Conservation (phyloP, 148 eudicot species). For the Dianthus caryophyllus region DNA sequence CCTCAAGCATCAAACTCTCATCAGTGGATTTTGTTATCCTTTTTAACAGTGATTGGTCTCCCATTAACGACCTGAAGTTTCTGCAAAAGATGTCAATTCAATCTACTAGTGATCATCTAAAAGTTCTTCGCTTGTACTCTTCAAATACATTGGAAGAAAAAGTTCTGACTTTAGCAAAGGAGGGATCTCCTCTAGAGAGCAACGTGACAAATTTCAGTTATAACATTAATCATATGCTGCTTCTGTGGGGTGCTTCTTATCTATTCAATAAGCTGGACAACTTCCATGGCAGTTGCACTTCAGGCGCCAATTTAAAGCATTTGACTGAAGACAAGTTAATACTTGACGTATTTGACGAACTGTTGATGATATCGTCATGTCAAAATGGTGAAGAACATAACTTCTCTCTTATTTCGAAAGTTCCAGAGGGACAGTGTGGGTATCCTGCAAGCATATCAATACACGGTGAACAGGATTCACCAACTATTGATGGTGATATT, state of each 20-base stretch:
- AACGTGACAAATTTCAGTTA: conserved; percentile 26
- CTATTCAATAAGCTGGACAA: conserved; percentile 49
- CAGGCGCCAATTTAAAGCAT: conserved; percentile 15
- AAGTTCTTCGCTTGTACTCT: conserved; percentile 69
- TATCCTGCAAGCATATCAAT: conserved; percentile 13
- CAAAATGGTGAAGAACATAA: conserved; percentile 8
- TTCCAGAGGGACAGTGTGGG: conserved; percentile 15
- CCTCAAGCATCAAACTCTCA: conserved; percentile 43
- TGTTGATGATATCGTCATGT: conserved; percentile 36
- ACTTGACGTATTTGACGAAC: conserved; percentile 41
- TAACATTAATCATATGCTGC: conserved; percentile 41
- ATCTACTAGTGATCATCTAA: conserved; percentile 43
- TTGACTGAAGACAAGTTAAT: conserved; percentile 29
- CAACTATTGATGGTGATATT: conserved; percentile 22
- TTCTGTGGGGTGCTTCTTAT: conserved; percentile 63
- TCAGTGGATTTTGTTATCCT: conserved; percentile 59
- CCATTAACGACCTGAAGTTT: conserved; percentile 51
- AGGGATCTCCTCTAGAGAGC: conserved; percentile 36
- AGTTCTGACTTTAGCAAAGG: conserved; percentile 49
- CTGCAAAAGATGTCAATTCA: conserved; percentile 53
- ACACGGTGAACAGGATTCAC: conserved; percentile 26
- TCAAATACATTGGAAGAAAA: conserved; percentile 65
- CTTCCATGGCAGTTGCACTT: conserved; percentile 35
- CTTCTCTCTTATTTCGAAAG: conserved; percentile 24
- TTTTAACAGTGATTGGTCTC: conserved; percentile 69